A percentile compares a stretch with the other conserved stretches of the same genome.
Evolutionary conservation across 495 filamentous ascomycete species (phyloP).

Genomic region (Aspergillus leporis): DNA sequence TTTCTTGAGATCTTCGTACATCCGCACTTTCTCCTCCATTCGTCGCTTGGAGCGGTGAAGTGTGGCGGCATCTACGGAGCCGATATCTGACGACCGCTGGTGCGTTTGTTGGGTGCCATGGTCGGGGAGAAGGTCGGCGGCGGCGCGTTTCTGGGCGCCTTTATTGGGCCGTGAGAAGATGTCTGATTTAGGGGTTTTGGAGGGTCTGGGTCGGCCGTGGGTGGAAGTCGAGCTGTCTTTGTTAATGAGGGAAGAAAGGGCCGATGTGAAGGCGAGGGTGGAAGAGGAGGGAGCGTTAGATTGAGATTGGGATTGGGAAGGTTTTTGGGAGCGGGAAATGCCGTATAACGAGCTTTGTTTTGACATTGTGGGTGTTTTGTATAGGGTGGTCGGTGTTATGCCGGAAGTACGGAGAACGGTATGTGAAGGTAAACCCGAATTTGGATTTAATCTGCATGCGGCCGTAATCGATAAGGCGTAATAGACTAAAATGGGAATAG

Average conservation of each 20-base stretch:
- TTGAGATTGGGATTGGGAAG: slow-evolving; percentile 31
- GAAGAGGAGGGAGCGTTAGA: slow-evolving; percentile 64
- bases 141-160: slow-evolving; percentile 63
- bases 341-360: slow-evolving; percentile 62
- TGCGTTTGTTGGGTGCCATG: slow-evolving; percentile 40
- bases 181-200: slow-evolving; percentile 62
- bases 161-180: slow-evolving; percentile 74
- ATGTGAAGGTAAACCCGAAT: background rate
- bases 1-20: slow-evolving; percentile 84
- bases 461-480: background rate
- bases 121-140: slow-evolving; percentile 45
- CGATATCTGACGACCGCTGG: slow-evolving; percentile 39
- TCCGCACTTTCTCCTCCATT: slow-evolving; percentile 82
- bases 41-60: slow-evolving; percentile 65
- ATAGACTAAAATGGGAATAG: background rate
- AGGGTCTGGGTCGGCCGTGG: slow-evolving; percentile 63
- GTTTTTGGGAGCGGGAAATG: slow-evolving; percentile 56
- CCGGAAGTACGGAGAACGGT: background rate
- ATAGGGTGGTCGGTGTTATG: background rate
- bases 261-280: slow-evolving; percentile 75
- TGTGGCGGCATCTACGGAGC: slow-evolving; percentile 43
- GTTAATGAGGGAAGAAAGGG: slow-evolving; percentile 72
- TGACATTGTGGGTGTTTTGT: slow-evolving; percentile 16
- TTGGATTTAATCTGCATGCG: background rate
- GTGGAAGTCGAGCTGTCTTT: slow-evolving; percentile 39